Evolutionary conservation across 306 rosid species (phyloP).

Genomic region (Quercus glauca): DNA sequence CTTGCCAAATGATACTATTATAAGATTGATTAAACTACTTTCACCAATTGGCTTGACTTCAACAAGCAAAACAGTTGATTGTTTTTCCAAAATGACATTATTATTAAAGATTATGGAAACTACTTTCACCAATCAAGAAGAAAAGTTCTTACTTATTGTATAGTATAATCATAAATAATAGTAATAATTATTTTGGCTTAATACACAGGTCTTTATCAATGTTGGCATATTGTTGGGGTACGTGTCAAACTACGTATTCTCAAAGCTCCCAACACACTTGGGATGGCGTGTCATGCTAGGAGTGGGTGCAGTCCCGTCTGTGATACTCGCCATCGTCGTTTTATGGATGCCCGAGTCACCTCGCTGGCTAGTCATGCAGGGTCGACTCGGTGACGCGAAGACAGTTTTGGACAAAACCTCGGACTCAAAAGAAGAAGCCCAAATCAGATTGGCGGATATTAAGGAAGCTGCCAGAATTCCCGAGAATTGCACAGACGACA

Average conservation of each 20-base stretch:
- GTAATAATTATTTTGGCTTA: background rate
- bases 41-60: too few relatives aligned
- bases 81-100: too few relatives aligned
- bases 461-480: slow-evolving; percentile 75
- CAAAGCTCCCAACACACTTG: slow-evolving; percentile 32
- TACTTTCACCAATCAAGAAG: too few relatives aligned
- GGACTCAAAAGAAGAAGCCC: slow-evolving; percentile 56
- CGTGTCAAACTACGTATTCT: slow-evolving; percentile 67
- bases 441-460: slow-evolving; percentile 51
- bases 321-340: slow-evolving; percentile 47
- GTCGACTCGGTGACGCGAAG: slow-evolving; percentile 65
- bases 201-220: slow-evolving; percentile 59
- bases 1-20: too few relatives aligned
- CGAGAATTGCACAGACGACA: slow-evolving; percentile 41
- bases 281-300: slow-evolving; percentile 91
- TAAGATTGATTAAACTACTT: too few relatives aligned
- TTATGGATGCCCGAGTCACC: slow-evolving; percentile 87
- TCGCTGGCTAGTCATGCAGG: slow-evolving; percentile 81
- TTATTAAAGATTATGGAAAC: too few relatives aligned
- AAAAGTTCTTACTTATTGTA: too few relatives aligned
- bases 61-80: too few relatives aligned
- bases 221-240: slow-evolving; percentile 63
- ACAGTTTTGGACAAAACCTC: slow-evolving; percentile 64
- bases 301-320: slow-evolving; percentile 54
- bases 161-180: too few relatives aligned